Conservation (phyloP, 2,329 filamentous ascomycete genomes). For the Phaeosphaeriaceae sp. region DNA sequence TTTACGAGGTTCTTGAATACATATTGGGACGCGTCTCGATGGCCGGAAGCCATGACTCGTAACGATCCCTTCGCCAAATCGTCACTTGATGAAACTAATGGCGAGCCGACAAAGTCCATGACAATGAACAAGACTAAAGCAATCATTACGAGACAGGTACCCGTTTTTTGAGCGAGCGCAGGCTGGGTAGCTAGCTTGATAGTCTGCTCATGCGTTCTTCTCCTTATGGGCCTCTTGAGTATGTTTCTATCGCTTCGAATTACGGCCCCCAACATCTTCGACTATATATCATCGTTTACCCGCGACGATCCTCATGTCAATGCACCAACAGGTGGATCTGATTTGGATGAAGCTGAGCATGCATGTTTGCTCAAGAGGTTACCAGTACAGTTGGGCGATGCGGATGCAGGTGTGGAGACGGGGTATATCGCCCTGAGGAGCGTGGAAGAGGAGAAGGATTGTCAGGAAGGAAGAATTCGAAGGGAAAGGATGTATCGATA, state of each 20-base stretch:
- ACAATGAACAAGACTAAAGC: slow-evolving; percentile 4
- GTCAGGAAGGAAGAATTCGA: background rate
- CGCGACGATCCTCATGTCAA: slow-evolving; percentile 11
- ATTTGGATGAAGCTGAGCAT: slow-evolving; percentile 5
- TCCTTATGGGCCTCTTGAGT: slow-evolving; percentile 6
- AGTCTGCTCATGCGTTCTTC: slow-evolving; percentile 3
- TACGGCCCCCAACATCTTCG: slow-evolving; percentile 8
- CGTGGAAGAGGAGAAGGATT: background rate
- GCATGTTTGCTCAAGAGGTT: slow-evolving; percentile 6
- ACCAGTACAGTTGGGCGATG: slow-evolving; percentile 5
- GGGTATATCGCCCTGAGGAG: slow-evolving; percentile 2
- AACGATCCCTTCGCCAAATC: slow-evolving; percentile 3
- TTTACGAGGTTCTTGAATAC: slow-evolving; percentile 8
- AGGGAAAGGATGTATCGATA: slow-evolving; percentile 3
- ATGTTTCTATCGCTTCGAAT: background rate
- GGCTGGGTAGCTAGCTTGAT: slow-evolving; percentile 5
- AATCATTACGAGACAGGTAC: slow-evolving; percentile 1
- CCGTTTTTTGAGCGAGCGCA: slow-evolving; percentile 1
- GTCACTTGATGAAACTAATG: background rate
- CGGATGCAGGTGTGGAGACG: background rate
- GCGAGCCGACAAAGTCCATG: background rate
- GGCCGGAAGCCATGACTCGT: slow-evolving; percentile 4
- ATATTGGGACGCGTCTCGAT: slow-evolving; percentile 7
- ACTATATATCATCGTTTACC: slow-evolving; percentile 10
- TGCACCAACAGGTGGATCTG: slow-evolving; percentile 5